Evolutionary conservation across 139 green algal genomes (phyloP), one percentile per base, ranked within the genome.

Genomic region (Picochlorum sp.): DNA sequence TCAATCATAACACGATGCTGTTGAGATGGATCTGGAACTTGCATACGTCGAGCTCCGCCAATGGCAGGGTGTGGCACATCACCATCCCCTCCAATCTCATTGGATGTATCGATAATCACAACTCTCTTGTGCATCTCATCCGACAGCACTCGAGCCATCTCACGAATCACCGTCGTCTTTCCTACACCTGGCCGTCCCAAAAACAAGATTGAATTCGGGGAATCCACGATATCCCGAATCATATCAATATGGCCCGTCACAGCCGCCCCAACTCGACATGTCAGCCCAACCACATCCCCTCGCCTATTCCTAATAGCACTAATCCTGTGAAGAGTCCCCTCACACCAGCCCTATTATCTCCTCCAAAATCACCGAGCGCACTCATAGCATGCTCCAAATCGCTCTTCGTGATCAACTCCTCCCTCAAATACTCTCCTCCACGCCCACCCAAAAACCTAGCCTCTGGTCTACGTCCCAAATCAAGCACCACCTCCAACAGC

Each of bases 1-100:
- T 97, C 91, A 18, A 97, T 88, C 91, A 97, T 97, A 63, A 97
- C 77, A 20, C 70, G 69, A 77, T 97, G 90, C 81, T 98, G 93
- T 70, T 85, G 57, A n/a, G 68, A 73, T 1, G 85, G 81, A 61
- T 96, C 84, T 2, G 89, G 78, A n/a, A 95, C 90, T 74, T 97
- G 91, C 92, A 98, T 98, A 38, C 92, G 79, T 6, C 92, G 79
- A 0, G 92, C 92, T 24, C 72, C 66, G 11, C 92, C 92, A 65
- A 98, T 97, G 49, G 87, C 93, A 4, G 77, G 77, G 74, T 98
- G 93, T 2, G 93, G 91, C 34, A 98, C 79, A 57, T 96, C 88
- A 6, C 90, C 90, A 58, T 98, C 92, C 20, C 85, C 81, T n/a
- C 87, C 87, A 73, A 93, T 95, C 72, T 94, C 87, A 64, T 94